phyloP scores from a whole-genome alignment of 2,329 filamentous ascomycete genomes.

The Byssochlamys sp. region DNA sequence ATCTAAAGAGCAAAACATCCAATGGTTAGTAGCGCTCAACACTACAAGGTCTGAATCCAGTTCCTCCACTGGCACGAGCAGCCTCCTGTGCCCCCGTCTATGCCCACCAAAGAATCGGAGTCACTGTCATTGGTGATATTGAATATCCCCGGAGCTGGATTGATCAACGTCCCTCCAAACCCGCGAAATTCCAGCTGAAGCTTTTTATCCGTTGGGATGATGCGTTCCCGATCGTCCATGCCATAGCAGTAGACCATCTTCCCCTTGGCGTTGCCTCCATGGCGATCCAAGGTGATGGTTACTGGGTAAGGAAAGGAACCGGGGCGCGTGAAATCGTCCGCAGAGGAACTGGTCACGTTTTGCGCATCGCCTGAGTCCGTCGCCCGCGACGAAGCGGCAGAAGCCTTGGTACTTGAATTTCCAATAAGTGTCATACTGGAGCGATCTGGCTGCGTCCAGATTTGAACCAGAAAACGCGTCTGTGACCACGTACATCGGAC shows the following conservation, averaged over 20 bases:
- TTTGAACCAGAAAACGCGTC: slow-evolving; percentile 52
- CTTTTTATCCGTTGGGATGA: slow-evolving; percentile 36
- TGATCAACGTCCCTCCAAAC: slow-evolving; percentile 43
- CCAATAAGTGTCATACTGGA: slow-evolving; percentile 17
- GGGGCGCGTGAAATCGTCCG: slow-evolving; percentile 41
- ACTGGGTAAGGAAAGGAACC: slow-evolving; percentile 54
- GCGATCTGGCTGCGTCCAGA: slow-evolving; percentile 48
- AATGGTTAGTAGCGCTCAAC: neutral
- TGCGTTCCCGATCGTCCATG: slow-evolving; percentile 40
- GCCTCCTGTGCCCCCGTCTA: slow-evolving; percentile 52
- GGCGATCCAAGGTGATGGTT: slow-evolving; percentile 51
- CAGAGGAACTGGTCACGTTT: slow-evolving; percentile 17
- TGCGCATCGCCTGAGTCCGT: slow-evolving; percentile 10
- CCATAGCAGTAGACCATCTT: slow-evolving; percentile 55
- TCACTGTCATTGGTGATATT: slow-evolving; percentile 13
- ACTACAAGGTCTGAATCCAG: slow-evolving; percentile 22
- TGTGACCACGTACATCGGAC: slow-evolving; percentile 51
- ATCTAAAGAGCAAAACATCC: neutral
- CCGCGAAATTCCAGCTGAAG: slow-evolving; percentile 45
- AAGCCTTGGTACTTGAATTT: slow-evolving; percentile 2
- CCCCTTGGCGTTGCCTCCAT: slow-evolving; percentile 44
- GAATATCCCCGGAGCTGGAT: slow-evolving; percentile 41
- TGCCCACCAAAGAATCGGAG: slow-evolving; percentile 29
- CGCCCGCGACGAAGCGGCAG: slow-evolving; percentile 3
- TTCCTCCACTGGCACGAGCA: slow-evolving; percentile 54